These are phyloP conservation scores for Scheffersomyces lignosus DNA, from an alignment of 805 yeast species.

Conservation along the genomic window DNA sequence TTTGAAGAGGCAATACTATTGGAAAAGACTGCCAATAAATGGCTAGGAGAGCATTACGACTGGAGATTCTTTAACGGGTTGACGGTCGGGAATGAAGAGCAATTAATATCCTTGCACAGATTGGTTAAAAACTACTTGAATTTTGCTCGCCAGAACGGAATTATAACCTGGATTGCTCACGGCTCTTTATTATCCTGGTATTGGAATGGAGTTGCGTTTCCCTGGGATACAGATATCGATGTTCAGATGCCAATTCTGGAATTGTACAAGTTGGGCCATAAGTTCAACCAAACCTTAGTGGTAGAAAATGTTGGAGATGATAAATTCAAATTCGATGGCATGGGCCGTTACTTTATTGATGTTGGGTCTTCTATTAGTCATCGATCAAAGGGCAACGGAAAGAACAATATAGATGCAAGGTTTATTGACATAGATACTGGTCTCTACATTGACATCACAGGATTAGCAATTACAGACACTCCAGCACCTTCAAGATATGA, in stretches of 20 bases:
- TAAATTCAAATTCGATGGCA: slow-evolving; percentile 17
- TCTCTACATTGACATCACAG: slow-evolving; percentile 27
- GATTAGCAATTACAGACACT: slow-evolving; percentile 16
- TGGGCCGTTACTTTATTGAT: slow-evolving; percentile 23
- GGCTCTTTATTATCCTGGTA: slow-evolving; percentile 22
- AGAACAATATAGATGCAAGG: slow-evolving; percentile 19
- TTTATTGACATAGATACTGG: slow-evolving; percentile 28
- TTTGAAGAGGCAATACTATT: slow-evolving; percentile 20
- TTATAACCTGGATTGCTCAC: slow-evolving; percentile 25
- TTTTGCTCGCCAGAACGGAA: slow-evolving; percentile 17
- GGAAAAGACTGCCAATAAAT: slow-evolving; percentile 6
- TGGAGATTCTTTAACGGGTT: slow-evolving; percentile 25
- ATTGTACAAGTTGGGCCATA: slow-evolving; percentile 15
- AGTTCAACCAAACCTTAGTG: slow-evolving; percentile 21
- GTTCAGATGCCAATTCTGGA: slow-evolving; percentile 25
- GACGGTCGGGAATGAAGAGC: slow-evolving; percentile 15
- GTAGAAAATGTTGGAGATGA: slow-evolving; percentile 13
- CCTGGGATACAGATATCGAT: slow-evolving; percentile 26
- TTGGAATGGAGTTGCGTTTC: slow-evolving; percentile 23
- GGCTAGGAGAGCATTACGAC: slow-evolving; percentile 26
- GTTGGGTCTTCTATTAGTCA: slow-evolving; percentile 22
- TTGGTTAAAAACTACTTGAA: slow-evolving; percentile 17
- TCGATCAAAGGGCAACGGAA: slow-evolving; percentile 51
- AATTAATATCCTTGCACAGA: slow-evolving; percentile 15
- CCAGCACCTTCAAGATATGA: slow-evolving; percentile 8